A percentile compares a stretch with the other conserved stretches of the same genome.
Evolutionary conservation across 2,329 filamentous ascomycete species (phyloP).

Genomic region (Aspergillus piperis): DNA sequence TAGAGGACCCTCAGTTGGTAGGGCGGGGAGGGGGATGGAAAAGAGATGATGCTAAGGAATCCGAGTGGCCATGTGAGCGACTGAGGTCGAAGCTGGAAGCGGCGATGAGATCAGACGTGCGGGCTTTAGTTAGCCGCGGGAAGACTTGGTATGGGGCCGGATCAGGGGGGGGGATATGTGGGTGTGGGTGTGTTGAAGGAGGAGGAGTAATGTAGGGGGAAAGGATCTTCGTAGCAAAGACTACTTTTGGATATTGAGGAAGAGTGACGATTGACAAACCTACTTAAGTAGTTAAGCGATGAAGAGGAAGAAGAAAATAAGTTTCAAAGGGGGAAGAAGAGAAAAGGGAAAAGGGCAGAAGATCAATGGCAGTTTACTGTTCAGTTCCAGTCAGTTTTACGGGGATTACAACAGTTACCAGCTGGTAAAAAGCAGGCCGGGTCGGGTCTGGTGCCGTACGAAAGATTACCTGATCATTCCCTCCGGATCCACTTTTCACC

Average conservation of each 20-base stretch:
- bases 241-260: neutral
- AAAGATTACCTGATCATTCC: neutral
- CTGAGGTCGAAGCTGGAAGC: conserved; percentile 19
- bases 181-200: neutral
- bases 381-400: too few species aligned
- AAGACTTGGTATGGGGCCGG: conserved; percentile 10
- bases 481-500: neutral
- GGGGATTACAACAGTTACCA: too few species aligned
- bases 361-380: too few species aligned
- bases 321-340: conserved; percentile 1
- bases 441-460: neutral
- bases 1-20: conserved; percentile 16
- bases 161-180: conserved; percentile 2
- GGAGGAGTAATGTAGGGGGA: neutral
- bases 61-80: conserved; percentile 34
- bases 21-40: conserved; percentile 10
- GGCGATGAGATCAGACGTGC: conserved; percentile 29
- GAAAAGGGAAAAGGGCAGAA: neutral
- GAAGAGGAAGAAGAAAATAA: neutral
- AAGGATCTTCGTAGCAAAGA: neutral
- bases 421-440: too few species aligned
- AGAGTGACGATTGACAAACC: neutral
- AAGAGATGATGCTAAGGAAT: conserved; percentile 20
- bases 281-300: neutral
- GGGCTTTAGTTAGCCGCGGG: conserved; percentile 23